phyloP scores from a whole-genome alignment of 2,329 filamentous ascomycete species.

The Bipolaris victoriae region DNA sequence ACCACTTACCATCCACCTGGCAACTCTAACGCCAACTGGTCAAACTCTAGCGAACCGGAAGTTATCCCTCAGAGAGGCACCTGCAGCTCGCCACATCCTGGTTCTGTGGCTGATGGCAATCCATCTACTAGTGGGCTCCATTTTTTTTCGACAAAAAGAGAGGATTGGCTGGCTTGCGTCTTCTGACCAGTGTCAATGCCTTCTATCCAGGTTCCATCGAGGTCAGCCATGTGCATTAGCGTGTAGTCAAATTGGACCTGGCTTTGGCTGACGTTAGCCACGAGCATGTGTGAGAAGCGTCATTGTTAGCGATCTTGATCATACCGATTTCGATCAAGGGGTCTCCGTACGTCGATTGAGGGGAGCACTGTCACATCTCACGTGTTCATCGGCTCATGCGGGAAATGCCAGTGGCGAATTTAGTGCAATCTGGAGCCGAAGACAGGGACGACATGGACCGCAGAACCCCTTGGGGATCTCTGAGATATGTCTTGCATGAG shows the following conservation, averaged over 20 bases:
- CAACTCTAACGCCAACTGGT: not conserved
- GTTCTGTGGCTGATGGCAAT: not conserved
- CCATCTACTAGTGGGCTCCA: not conserved
- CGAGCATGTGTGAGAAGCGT: not conserved
- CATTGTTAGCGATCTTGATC: not conserved
- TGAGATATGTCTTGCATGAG: not conserved
- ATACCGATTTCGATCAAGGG: not conserved
- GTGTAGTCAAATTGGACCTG: constrained; percentile 2
- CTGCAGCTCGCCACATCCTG: constrained; percentile 4
- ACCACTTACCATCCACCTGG: not conserved
- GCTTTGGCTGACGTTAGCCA: not conserved
- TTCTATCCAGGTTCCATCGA: constrained; percentile 6
- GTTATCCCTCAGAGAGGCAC: not conserved
- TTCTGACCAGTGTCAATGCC: constrained; percentile 5
- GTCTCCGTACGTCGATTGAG: not conserved
- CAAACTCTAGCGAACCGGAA: not conserved
- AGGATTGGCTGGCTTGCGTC: constrained; percentile 1
- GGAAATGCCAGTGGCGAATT: not conserved
- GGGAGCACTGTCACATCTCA: not conserved
- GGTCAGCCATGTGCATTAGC: constrained; percentile 1
- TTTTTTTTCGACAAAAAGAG: not conserved
- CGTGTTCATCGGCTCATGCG: not conserved
- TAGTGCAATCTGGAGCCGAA: not conserved
- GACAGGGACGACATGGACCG: no score
- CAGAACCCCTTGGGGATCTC: not conserved